These are phyloP conservation scores for Epichloe scottii DNA, from an alignment of 2,329 filamentous ascomycete genomes.

Conservation along the genomic window DNA sequence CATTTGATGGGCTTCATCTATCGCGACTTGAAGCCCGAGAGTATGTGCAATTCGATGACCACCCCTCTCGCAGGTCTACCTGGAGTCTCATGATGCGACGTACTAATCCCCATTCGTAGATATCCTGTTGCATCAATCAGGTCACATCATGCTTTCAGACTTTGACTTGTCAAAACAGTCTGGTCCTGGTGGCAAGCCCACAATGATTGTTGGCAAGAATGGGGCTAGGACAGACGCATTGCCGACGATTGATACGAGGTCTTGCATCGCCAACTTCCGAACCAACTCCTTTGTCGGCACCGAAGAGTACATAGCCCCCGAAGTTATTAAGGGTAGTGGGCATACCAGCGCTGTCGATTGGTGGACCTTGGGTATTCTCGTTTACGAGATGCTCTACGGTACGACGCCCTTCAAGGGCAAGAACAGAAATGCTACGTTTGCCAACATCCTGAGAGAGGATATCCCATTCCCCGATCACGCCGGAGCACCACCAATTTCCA, in stretches of 20 bases:
- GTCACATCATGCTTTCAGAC: constrained; percentile 98
- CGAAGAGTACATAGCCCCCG: constrained; percentile 96
- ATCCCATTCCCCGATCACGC: constrained; percentile 89
- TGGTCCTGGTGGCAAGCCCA: constrained; percentile 86
- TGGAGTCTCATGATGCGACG: neutral
- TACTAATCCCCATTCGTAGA: constrained; percentile 38
- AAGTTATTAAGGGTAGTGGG: constrained; percentile 96
- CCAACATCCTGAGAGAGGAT: constrained; percentile 90
- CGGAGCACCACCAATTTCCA: constrained; percentile 74
- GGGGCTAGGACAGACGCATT: constrained; percentile 76
- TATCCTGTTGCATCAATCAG: constrained; percentile 95
- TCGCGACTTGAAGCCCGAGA: constrained; percentile 93
- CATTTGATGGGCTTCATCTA: constrained; percentile 99
- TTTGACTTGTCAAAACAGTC: constrained; percentile 98
- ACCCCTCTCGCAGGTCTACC: neutral
- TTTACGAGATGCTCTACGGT: constrained; percentile 98
- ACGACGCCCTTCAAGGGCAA: constrained; percentile 99
- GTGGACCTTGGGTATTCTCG: constrained; percentile 96
- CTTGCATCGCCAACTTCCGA: constrained; percentile 94
- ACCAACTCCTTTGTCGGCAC: constrained; percentile 98
- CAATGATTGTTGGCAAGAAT: constrained; percentile 90
- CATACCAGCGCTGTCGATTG: constrained; percentile 98
- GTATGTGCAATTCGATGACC: constrained; percentile 37
- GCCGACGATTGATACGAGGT: constrained; percentile 96
- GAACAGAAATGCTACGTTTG: constrained; percentile 95